phyloP scores from a whole-genome alignment of 805 yeast species.

The Pichia thaimueangensis region DNA sequence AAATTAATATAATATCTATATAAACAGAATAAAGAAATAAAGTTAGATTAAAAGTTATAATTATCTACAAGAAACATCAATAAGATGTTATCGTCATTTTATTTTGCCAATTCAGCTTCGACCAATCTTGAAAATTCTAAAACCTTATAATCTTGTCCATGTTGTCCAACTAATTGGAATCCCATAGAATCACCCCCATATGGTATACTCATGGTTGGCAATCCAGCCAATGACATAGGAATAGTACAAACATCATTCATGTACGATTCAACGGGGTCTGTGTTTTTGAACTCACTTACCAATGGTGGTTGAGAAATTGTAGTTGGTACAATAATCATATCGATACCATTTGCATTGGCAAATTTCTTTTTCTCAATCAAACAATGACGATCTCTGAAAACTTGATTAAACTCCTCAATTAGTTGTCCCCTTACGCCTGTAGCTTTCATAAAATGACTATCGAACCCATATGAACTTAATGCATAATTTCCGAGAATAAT shows the following conservation, averaged over 20 bases:
- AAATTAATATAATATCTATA: too few species aligned
- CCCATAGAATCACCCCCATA: slow-evolving; percentile 47
- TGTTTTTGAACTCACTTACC: slow-evolving; percentile 15
- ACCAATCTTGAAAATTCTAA: slow-evolving; percentile 32
- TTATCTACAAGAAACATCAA: too few species aligned
- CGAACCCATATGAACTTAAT: slow-evolving; percentile 64
- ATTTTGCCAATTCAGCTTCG: slow-evolving; percentile 3
- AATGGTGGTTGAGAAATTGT: slow-evolving; percentile 39
- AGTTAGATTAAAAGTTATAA: too few species aligned
- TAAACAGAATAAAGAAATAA: too few species aligned
- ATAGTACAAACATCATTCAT: slow-evolving; percentile 81
- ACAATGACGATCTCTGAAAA: slow-evolving; percentile 50
- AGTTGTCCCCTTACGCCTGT: slow-evolving; percentile 55
- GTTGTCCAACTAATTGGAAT: slow-evolving; percentile 79
- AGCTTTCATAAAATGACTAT: slow-evolving; percentile 74
- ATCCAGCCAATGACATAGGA: slow-evolving; percentile 87
- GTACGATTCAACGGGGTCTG: slow-evolving; percentile 50
- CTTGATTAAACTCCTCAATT: slow-evolving; percentile 56
- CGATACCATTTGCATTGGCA: slow-evolving; percentile 40
- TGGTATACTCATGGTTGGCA: slow-evolving; percentile 83
- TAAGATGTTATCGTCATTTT: not conserved
- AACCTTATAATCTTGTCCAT: slow-evolving; percentile 68
- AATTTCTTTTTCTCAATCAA: slow-evolving; percentile 17
- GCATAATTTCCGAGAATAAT: slow-evolving; percentile 83
- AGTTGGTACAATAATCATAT: slow-evolving; percentile 71